Evolutionary conservation across 1,284 basidiomycete genomes (phyloP).

Genomic region (Schizopora paradoxa): DNA sequence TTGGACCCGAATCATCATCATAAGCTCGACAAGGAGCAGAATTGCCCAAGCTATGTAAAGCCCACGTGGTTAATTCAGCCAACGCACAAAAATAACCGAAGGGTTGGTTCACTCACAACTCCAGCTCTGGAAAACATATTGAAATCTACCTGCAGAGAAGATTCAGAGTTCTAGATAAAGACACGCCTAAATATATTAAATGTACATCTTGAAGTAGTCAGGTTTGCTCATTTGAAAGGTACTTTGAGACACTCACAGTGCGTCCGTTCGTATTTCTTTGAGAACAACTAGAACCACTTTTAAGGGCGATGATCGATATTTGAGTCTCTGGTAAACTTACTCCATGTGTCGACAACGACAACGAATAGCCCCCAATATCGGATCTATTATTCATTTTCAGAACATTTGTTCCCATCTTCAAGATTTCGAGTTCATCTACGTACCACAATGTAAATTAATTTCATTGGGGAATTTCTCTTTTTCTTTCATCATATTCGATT

Average conservation of each 20-base stretch:
- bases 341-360: constrained; percentile 1
- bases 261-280: background rate
- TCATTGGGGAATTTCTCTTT: too few species aligned
- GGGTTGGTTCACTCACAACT: background rate
- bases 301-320: background rate
- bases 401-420: too few species aligned
- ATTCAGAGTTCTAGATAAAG: background rate
- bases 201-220: background rate
- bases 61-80: too few species aligned
- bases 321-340: background rate
- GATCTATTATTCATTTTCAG: too few species aligned
- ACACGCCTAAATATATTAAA: background rate
- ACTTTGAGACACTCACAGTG: background rate
- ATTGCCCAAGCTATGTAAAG: too few species aligned
- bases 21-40: too few species aligned
- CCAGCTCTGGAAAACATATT: constrained; percentile 9
- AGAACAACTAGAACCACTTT: background rate
- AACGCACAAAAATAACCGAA: background rate
- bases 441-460: too few species aligned
- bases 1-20: constrained; percentile 7
- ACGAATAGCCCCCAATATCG: constrained; percentile 6
- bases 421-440: too few species aligned
- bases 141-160: background rate
- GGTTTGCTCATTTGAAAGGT: too few species aligned
- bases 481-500: too few species aligned